Conservation (phyloP, 768 basidiomycete genomes). For the Panaeolus papilionaceus region DNA sequence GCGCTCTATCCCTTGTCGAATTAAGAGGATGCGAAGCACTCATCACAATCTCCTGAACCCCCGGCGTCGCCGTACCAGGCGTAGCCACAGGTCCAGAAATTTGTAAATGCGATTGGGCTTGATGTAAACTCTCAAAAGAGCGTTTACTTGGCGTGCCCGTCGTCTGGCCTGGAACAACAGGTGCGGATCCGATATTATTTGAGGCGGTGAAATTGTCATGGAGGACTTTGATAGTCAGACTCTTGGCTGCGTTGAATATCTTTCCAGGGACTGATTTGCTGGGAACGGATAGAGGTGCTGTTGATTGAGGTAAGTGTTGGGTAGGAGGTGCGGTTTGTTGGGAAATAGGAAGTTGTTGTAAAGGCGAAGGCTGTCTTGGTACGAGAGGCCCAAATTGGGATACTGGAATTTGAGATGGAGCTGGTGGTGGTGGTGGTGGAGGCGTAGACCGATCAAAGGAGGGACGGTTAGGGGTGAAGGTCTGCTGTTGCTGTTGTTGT, state of each 20-base stretch:
- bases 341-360: background rate
- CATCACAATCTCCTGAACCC: background rate
- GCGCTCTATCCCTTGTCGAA: background rate
- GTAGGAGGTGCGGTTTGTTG: background rate
- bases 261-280: background rate
- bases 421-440: background rate
- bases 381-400: constrained; percentile 1
- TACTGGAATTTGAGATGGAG: background rate
- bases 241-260: constrained; percentile 12
- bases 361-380: background rate
- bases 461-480: background rate
- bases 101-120: background rate
- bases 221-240: constrained; percentile 4
- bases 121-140: constrained; percentile 1
- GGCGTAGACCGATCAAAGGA: background rate
- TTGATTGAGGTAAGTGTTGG: background rate
- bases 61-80: background rate
- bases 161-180: background rate
- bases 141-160: background rate
- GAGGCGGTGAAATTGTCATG: background rate
- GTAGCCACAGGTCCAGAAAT: background rate
- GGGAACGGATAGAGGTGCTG: background rate
- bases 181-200: background rate
- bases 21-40: constrained; percentile 7
- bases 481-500: background rate